Conservation (phyloP, 176 grass and related monocot species). For the Cenchrus fungigraminus region DNA sequence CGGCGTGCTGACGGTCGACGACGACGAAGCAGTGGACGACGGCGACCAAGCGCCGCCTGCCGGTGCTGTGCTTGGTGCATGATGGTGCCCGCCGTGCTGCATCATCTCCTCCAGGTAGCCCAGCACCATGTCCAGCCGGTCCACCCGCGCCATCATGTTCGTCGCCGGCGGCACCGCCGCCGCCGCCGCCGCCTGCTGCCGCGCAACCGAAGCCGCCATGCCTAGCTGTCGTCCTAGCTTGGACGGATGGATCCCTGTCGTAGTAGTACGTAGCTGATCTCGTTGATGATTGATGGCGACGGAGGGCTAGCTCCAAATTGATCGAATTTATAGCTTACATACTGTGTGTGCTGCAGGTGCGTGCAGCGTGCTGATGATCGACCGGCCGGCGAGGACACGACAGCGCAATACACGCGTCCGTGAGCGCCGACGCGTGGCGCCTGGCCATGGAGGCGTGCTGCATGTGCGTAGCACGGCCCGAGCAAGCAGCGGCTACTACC, state of each 20-base stretch:
- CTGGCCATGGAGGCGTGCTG: background rate
- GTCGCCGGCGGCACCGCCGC: background rate
- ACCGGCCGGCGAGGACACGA: no score
- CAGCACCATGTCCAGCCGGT: constrained; percentile 68
- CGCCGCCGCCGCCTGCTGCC: background rate
- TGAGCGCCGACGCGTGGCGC: constrained; percentile 9
- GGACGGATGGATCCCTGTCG: no score
- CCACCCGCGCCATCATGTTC: constrained; percentile 61
- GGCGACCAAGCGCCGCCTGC: constrained; percentile 12
- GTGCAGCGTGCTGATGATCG: no score
- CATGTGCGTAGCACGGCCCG: background rate
- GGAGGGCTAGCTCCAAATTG: no score
- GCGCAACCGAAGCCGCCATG: constrained; percentile 19
- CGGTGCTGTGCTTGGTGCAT: background rate
- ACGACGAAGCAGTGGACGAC: background rate
- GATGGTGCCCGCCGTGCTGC: background rate
- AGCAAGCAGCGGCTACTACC: no score
- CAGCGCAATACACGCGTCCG: background rate
- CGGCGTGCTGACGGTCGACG: constrained; percentile 15
- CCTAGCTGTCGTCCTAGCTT: no score
- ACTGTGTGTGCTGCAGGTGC: no score
- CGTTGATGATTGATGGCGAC: no score
- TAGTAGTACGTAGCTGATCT: no score
- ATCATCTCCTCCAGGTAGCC: constrained; percentile 62
- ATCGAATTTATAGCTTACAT: no score